A percentile compares a stretch with the other conserved stretches of the same genome.
Conservation (phyloP, 192 early-diverging fungal species). For the Endogone sp. region DNA sequence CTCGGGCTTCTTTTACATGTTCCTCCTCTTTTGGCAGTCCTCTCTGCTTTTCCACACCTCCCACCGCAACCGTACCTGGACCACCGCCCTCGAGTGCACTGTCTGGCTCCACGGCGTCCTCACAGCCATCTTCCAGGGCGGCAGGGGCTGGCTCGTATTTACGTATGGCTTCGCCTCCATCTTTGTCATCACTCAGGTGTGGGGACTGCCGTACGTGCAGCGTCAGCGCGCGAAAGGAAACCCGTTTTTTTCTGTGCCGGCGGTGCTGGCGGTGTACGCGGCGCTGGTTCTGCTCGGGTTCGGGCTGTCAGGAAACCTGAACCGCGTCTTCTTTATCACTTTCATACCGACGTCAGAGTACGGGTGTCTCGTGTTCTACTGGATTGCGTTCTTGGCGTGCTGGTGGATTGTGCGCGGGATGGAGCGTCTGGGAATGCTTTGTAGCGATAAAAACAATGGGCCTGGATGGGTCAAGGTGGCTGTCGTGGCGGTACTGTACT, state of each 20-base stretch:
- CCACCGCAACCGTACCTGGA: constrained; percentile 26
- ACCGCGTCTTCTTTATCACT: background rate
- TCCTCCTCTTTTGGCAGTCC: constrained; percentile 28
- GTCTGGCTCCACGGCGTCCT: constrained; percentile 24
- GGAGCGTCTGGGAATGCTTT: background rate
- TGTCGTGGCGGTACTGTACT: background rate
- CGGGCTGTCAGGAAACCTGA: background rate
- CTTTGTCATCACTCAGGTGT: constrained; percentile 26
- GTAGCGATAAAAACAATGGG: background rate
- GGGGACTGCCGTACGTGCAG: background rate
- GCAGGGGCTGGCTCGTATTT: constrained; percentile 25
- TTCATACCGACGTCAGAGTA: background rate
- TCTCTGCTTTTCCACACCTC: constrained; percentile 19
- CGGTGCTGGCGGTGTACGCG: background rate
- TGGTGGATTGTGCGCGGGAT: background rate
- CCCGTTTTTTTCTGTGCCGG: background rate
- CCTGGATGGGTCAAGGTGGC: background rate
- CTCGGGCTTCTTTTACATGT: constrained; percentile 25
- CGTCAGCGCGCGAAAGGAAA: background rate
- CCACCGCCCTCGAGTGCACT: constrained; percentile 20
- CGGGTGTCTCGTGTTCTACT: background rate
- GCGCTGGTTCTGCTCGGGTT: background rate
- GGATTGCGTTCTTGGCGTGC: background rate
- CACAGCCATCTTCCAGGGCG: constrained; percentile 28
- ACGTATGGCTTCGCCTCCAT: constrained; percentile 20